phyloP scores from a whole-genome alignment of 768 basidiomycete species.

The Boletus edulis region DNA sequence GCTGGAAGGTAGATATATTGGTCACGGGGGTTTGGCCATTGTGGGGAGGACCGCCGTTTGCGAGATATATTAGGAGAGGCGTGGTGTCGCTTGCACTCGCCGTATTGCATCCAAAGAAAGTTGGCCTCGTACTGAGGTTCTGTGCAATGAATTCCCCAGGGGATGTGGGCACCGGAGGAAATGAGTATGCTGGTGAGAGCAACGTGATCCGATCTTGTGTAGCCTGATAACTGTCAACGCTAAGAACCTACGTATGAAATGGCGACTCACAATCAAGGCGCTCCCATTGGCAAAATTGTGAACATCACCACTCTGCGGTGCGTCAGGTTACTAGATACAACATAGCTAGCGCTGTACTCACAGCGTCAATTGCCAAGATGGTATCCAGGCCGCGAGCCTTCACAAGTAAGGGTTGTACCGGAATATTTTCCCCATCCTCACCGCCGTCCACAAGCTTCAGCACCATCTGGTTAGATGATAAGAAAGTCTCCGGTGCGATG shows the following conservation, averaged over 20 bases:
- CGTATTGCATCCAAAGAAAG: slow-evolving; percentile 45
- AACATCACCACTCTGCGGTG: slow-evolving; percentile 11
- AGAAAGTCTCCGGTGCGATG: slow-evolving; percentile 33
- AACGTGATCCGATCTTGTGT: slow-evolving; percentile 38
- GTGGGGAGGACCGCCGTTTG: slow-evolving; percentile 46
- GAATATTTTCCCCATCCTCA: slow-evolving; percentile 42
- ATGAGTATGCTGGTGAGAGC: slow-evolving; percentile 31
- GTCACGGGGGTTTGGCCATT: slow-evolving; percentile 37
- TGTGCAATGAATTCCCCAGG: slow-evolving; percentile 30
- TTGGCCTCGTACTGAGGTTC: slow-evolving; percentile 36
- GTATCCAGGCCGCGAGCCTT: slow-evolving; percentile 45
- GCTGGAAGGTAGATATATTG: slow-evolving; percentile 41
- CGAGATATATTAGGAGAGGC: slow-evolving; percentile 56
- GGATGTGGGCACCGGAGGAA: slow-evolving; percentile 30
- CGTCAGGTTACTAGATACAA: neutral
- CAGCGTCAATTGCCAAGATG: slow-evolving; percentile 49
- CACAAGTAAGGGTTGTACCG: slow-evolving; percentile 49
- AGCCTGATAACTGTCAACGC: slow-evolving; percentile 8
- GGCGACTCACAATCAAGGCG: slow-evolving; percentile 23
- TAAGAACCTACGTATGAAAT: neutral
- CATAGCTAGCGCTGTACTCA: slow-evolving; percentile 9
- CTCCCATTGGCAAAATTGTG: slow-evolving; percentile 23
- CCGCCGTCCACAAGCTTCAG: slow-evolving; percentile 40
- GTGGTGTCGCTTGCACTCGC: slow-evolving; percentile 26
- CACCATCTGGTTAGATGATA: slow-evolving; percentile 29